Evolutionary conservation across 306 rosid genomes (phyloP).

Genomic region (Alnus rubra): DNA sequence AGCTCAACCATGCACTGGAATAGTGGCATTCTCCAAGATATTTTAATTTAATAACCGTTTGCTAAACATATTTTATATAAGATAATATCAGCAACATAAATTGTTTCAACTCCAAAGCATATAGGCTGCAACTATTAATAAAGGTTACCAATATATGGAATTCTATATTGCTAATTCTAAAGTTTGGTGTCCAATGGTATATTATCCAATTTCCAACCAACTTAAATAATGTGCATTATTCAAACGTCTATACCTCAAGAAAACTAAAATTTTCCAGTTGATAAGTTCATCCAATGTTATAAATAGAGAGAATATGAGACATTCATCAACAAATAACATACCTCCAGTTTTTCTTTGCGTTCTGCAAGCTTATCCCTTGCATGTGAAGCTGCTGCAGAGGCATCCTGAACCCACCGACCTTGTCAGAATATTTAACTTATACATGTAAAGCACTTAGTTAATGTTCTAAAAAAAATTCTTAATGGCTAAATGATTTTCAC

Average conservation of each 20-base stretch:
- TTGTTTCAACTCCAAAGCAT: not conserved
- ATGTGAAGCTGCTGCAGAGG: conserved; percentile 65
- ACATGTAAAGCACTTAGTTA: conserved; percentile 16
- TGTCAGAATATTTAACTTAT: conserved; percentile 31
- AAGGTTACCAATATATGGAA: not conserved
- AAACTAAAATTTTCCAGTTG: not conserved
- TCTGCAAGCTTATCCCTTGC: conserved; percentile 78
- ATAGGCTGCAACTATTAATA: not conserved
- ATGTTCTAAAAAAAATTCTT: conserved; percentile 36
- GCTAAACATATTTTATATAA: not conserved
- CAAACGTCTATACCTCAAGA: not conserved
- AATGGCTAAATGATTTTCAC: not conserved
- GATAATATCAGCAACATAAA: not conserved
- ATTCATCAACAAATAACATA: conserved; percentile 30
- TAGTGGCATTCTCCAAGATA: not conserved
- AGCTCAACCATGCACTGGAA: not conserved
- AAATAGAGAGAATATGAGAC: not conserved
- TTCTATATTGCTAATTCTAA: not conserved
- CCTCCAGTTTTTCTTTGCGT: conserved; percentile 83
- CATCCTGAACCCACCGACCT: conserved; percentile 57
- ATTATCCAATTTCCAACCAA: not conserved
- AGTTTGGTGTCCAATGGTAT: not conserved
- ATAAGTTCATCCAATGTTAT: not conserved
- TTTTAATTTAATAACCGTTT: not conserved
- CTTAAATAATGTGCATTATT: not conserved